Base-by-base conservation (phyloP, 2,329 filamentous ascomycete species). In the Emericellopsis atlantica region DNA sequence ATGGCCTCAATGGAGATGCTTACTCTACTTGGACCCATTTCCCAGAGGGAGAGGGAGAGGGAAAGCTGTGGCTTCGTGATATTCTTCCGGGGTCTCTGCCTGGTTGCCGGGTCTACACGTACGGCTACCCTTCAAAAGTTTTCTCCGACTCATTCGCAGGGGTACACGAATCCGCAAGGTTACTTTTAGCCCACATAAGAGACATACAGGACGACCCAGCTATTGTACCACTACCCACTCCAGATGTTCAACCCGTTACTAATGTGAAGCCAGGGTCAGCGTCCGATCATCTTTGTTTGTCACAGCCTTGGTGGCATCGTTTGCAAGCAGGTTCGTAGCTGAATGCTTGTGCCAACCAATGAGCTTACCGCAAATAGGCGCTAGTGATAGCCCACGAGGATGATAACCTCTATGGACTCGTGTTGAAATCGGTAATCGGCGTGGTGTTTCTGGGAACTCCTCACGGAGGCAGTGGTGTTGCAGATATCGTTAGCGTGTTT, bases 371-470 rank as follows among this genome's bases (percentile, higher is more conserved):
- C 4, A 29, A 3, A 29, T 29, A 53, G 51, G 49, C 51, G 8
- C 36, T 53, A 12, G 46, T 51, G 1, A 40, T 45, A 31, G 49
- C 51, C 14, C 47, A 51, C 26, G 45, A 49, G 38, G 44, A 51
- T 15, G 40, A 44, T 5, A 32, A 33, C 9, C 9, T 21, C 18
- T 47, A 46, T 33, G 42, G 42, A 10, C 16, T 26, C 18, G 24
- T 53, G 4, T 39, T 52, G 8, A 33, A 43, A 16, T 48, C 46
- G 4, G 37, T 48, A 6, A 42, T 42, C 22, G 51, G 51, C 12
- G 32, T 58, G 5, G 31, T 54, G 0, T 60, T 60, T 34, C 44
- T 59, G 22, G 56, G 51, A 15, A 59, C 56, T 14, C 56, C 55
- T 6, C 53, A 60, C 40, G 43, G 45, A n/a, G 55, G 56, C 14